Evolutionary conservation across 345 rosid genomes (phyloP).

Genomic region (Sisymbrium irio): DNA sequence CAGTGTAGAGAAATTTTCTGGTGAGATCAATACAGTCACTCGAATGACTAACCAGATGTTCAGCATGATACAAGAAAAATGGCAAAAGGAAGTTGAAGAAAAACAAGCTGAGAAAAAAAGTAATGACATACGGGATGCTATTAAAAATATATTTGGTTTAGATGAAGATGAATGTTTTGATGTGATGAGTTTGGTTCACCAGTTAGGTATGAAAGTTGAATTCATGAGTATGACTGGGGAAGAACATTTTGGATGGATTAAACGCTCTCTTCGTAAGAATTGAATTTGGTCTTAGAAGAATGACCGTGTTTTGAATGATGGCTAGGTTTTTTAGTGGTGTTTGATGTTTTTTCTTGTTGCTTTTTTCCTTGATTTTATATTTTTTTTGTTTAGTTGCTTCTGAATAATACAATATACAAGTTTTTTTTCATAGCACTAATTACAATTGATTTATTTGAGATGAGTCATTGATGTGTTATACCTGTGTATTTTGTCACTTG

Average conservation of each 20-base stretch:
- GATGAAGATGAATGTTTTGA: not conserved
- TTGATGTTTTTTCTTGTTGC: not conserved
- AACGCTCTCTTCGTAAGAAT: not conserved
- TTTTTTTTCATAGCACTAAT: not conserved
- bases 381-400: not conserved
- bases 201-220: not conserved
- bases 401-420: not conserved
- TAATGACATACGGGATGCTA: not conserved
- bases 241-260: not conserved
- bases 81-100: not conserved
- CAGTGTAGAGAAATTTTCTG: not conserved
- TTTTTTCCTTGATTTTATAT: not conserved
- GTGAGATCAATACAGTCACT: not conserved
- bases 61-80: too few species aligned
- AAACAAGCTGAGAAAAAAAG: too few species aligned
- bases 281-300: not conserved
- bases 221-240: not conserved
- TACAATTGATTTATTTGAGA: not conserved
- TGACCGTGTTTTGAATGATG: too few species aligned
- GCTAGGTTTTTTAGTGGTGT: not conserved
- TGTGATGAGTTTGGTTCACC: not conserved
- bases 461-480: not conserved
- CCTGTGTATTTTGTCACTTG: too few species aligned
- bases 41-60: too few species aligned
- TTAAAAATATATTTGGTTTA: not conserved